Evolutionary conservation across 495 filamentous ascomycete genomes (phyloP), one percentile per base, ranked within the genome.

Genomic region (Lichenothelia convexa): DNA sequence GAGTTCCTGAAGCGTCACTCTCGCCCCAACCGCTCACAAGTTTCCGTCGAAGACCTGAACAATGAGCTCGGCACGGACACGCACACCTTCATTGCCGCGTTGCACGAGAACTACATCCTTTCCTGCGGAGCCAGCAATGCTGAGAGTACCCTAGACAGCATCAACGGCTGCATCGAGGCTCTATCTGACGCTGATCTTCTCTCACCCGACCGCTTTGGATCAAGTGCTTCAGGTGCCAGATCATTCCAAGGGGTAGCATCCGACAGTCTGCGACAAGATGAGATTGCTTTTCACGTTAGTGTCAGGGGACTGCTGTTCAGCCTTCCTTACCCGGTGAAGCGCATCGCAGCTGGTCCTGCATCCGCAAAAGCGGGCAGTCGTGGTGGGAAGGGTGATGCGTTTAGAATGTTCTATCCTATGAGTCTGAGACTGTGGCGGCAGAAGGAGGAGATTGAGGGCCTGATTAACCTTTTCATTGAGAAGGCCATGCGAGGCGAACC

Each of bases 41-140:
- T 86, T 1, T 60, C 65, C 19, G 68, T 82, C 18, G 75, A 92
- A 44, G 67, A 69, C 5, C 61, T 99, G 19, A 70, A 85, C 15
- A 78, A 93, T 42, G 85, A 93, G 53, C 80, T 79, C 3, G 89
- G 89, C 5, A 91, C 85, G 2, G 89, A 95, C 48, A 73, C 71
- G 0, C 67, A 75, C 37, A 94, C 86, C 0, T 93, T 95, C 49
- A 71, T 93, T 36, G 73, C 79, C n/a, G 80, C 82, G 1, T 60
- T 99, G 7, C 89, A 99, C 51, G 89, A 99, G 47, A 99, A 99
- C 50, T 95, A 87, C 45, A 64, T 79, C 1, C 60, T 78, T 5
- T 94, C 87, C 0, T 93, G 87, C 48, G 69, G 77, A 38, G 66
- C 71, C 8, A 56, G 52, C n/a, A 55, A 48, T 3, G 66, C 66